Evolutionary conservation across 768 basidiomycete species (phyloP), one percentile per base, ranked within the genome.

Genomic region (Phlebiopsis gigantea): DNA sequence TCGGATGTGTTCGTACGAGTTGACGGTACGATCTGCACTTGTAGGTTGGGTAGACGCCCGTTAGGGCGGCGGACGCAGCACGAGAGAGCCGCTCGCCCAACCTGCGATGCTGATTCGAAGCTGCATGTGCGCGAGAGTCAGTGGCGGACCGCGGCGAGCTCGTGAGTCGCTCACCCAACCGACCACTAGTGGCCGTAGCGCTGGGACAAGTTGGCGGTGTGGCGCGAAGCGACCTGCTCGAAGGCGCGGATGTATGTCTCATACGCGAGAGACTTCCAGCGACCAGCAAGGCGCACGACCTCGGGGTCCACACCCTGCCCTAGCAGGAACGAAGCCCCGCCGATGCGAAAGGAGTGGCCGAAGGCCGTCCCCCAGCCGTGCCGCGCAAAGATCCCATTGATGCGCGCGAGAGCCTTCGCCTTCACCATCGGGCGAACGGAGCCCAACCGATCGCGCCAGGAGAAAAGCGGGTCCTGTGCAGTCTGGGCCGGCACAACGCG

Each of bases 271-370:
- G 74, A 76, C 22, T 50, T 43, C 77, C 77, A 78, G 0, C 72
- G 49, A 0, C 76, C 73, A 6, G 62, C 61, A 0, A 75, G 25
- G 2, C 66, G 58, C 0, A 77, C 67, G 4, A 74, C 64, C 50
- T 76, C 73, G 1, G 75, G 74, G 10, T 56, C 34, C 1, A 73
- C 69, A 2, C 62, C 62, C 31, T 71, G 55, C 0, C 65, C 59
- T 0, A 77, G 63, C 47, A 63, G 72, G 53, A 68, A 72, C 0
- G 72, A 72, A 0, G 77, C 72, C 1, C 75, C 75, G 0, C 76
- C 75, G 19, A 77, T 78, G 1, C 72, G 64, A 60, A 78, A 78
- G 8, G 72, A 76, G 60, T 77, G 75, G 0, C 75, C 71, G 47
- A 74, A 76, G 7, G 69, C 15, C 0, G 61, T 73, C 0, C 72